Evolutionary conservation across 2,329 filamentous ascomycete species (phyloP), one percentile per base, ranked within the genome.

Genomic region (Ophiostoma angusticollis): DNA sequence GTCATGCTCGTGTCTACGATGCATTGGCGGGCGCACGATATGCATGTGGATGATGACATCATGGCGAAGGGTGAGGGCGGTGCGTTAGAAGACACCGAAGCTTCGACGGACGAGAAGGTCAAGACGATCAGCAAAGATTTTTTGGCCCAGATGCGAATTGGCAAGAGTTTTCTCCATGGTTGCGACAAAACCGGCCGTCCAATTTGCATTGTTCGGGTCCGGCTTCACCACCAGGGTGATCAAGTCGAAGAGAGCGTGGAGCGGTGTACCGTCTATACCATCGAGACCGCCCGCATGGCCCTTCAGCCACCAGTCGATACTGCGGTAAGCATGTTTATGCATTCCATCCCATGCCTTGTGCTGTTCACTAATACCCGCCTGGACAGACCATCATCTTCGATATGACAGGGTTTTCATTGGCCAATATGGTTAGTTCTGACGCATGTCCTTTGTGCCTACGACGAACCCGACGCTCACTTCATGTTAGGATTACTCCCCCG

Each of bases 1-100:
- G 72, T 94, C 48, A 98, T 98, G 91, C 64, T 95, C 58, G 72
- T 98, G 31, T 85, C 85, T 3, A 94, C 91, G 1, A 84, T 96
- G 73, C 81, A 84, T 57, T 98, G 91, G 91, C 77, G 91, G 47
- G 63, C 77, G 41, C 68, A 72, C 27, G 84, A 93, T 43, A 80
- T 91, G 69, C 77, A 84, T 50, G 84, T 96, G 16, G 91, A 98
- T 54, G 79, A 84, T 42, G 84, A 93, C 49, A 80, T 98, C 50
- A 83, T 93, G 71, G 62, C 62, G 45, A 74, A 75, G 27, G 86
- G 85, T 31, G 86, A 94, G 55, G 71, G 68, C 21, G 68, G 67
- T 16, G 78, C 82, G n/a, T 49, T 78, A 31, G 70, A 76, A 39
- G 67, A 71, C 24, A 69, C 76, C 46, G 74, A 70, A 44, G 58